A percentile compares a stretch with the other conserved stretches of the same genome.
phyloP scores from a whole-genome alignment of 1,284 basidiomycete species.

The Golubevia sp. region DNA sequence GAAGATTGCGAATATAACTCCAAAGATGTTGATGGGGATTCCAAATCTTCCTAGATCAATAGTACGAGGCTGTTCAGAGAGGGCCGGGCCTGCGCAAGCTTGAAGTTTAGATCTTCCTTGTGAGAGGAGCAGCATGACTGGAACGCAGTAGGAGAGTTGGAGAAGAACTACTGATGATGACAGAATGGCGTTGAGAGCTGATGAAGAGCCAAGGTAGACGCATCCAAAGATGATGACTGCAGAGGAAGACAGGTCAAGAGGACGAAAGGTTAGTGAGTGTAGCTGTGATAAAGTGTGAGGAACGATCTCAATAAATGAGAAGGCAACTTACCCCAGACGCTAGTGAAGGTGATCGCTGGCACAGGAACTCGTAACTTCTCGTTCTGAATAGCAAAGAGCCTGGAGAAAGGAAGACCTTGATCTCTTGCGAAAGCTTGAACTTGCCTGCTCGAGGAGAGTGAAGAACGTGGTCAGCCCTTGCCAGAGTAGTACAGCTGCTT shows the following conservation, averaged over 20 bases:
- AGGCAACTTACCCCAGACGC: conserved; percentile 62
- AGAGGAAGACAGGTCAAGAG: conserved; percentile 5
- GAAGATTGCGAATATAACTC: conserved; percentile 62
- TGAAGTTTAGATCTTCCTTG: conserved; percentile 62
- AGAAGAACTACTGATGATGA: conserved; percentile 63
- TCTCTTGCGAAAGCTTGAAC: conserved; percentile 75
- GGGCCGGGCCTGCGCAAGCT: conserved; percentile 41
- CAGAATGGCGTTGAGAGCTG: conserved; percentile 65
- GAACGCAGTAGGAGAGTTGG: conserved; percentile 63
- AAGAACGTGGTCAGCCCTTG: too few species aligned
- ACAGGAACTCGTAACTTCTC: conserved; percentile 53
- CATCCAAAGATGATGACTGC: conserved; percentile 38
- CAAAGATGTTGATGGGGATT: conserved; percentile 56
- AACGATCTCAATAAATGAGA: too few species aligned
- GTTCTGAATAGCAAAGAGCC: conserved; percentile 67
- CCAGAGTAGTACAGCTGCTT: too few species aligned
- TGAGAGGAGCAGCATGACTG: conserved; percentile 62
- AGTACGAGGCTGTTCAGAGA: conserved; percentile 17
- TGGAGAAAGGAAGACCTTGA: conserved; percentile 70
- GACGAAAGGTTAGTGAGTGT: conserved; percentile 64
- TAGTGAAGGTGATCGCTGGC: conserved; percentile 68
- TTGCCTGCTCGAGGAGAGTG: conserved; percentile 72
- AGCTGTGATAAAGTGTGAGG: too few species aligned
- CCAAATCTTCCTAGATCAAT: conserved; percentile 42
- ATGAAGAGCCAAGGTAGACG: conserved; percentile 67